phyloP scores from a whole-genome alignment of 768 basidiomycete genomes.

The Psilocybe azurescens region DNA sequence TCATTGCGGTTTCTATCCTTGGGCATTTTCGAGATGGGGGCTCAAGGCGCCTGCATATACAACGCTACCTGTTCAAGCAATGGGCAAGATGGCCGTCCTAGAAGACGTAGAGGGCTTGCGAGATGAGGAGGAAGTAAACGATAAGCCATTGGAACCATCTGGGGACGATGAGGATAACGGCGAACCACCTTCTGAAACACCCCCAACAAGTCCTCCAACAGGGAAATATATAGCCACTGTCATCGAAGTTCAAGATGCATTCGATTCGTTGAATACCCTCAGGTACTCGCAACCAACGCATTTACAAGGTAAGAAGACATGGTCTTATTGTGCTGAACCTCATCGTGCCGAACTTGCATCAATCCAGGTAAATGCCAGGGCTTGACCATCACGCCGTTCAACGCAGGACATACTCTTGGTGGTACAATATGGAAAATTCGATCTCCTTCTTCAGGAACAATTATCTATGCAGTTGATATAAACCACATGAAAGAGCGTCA shows the following conservation, averaged over 20 bases:
- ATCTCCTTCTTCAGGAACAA: conserved; percentile 95
- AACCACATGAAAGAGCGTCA: conserved; percentile 98
- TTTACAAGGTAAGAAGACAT: conserved; percentile 72
- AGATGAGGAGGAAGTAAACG: conserved; percentile 74
- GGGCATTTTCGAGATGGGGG: conserved; percentile 87
- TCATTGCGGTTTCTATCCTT: conserved; percentile 92
- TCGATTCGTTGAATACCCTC: conserved; percentile 89
- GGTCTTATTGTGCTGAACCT: not conserved
- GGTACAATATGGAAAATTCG: conserved; percentile 99
- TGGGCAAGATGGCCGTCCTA: conserved; percentile 89
- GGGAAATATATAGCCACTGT: conserved; percentile 76
- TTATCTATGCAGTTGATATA: conserved; percentile 92
- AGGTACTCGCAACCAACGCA: conserved; percentile 96
- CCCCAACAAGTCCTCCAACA: conserved; percentile 36
- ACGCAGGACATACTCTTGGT: conserved; percentile 93
- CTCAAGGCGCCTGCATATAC: conserved; percentile 92
- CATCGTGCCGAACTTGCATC: not conserved
- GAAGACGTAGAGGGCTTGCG: conserved; percentile 87
- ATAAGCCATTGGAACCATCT: conserved; percentile 34
- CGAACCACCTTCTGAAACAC: conserved; percentile 29
- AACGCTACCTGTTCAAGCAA: conserved; percentile 93
- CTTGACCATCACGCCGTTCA: conserved; percentile 93
- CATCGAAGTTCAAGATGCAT: conserved; percentile 90
- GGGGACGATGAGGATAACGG: conserved; percentile 31
- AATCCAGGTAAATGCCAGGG: conserved; percentile 85